Percentiles rank a stretch among this genome's conserved stretches.
These are phyloP conservation scores for Pythium volutum DNA, from an alignment of 352 stramenopile genomes.

Conservation along the genomic window DNA sequence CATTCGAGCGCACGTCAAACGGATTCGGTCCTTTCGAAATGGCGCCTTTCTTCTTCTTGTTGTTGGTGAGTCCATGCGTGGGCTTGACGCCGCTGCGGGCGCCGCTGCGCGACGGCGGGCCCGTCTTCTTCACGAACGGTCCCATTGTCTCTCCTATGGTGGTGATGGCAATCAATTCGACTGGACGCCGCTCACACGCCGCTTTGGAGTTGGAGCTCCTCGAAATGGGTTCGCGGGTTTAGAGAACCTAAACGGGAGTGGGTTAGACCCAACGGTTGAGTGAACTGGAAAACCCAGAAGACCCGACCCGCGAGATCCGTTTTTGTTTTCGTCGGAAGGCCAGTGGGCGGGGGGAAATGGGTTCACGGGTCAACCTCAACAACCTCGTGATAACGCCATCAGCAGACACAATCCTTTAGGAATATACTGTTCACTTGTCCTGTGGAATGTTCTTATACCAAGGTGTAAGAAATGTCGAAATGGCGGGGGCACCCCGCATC, in stretches of 20 bases:
- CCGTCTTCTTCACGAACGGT: constrained; percentile 15
- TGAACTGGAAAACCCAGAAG: background rate
- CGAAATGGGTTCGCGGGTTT: constrained; percentile 19
- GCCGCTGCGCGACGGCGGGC: background rate
- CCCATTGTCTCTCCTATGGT: background rate
- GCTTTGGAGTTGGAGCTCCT: constrained; percentile 20
- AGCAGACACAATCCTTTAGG: background rate
- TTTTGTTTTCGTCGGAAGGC: background rate
- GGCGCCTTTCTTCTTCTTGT: constrained; percentile 19
- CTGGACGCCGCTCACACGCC: constrained; percentile 12
- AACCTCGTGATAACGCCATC: constrained; percentile 10
- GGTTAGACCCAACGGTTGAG: background rate
- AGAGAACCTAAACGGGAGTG: background rate
- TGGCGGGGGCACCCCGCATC: constrained; percentile 6
- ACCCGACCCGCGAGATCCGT: background rate
- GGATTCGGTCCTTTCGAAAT: constrained; percentile 59
- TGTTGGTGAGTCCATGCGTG: constrained; percentile 4
- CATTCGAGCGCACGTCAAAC: constrained; percentile 89
- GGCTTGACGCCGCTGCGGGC: background rate
- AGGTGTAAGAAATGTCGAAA: constrained; percentile 9
- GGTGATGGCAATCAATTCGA: no score
- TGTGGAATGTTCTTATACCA: constrained; percentile 9
- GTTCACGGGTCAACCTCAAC: constrained; percentile 23
- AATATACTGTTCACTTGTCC: background rate
- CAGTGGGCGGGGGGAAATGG: constrained; percentile 5